These are phyloP conservation scores for Taxillus chinensis DNA, from an alignment of 164 flowering plant species.

Conservation along the genomic window DNA sequence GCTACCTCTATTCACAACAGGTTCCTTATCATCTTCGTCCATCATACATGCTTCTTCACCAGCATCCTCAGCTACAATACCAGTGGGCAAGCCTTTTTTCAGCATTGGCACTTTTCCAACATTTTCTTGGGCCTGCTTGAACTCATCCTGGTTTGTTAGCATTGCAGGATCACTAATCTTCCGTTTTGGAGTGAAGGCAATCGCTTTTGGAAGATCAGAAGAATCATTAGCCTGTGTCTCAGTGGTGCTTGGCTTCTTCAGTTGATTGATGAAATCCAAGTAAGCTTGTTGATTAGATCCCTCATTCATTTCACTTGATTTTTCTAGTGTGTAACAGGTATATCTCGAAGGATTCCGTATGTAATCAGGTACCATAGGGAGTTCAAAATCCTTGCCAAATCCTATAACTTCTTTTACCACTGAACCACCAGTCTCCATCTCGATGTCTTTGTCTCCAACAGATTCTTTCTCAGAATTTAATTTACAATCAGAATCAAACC, in stretches of 20 bases:
- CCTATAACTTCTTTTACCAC: constrained; percentile 11
- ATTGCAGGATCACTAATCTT: constrained; percentile 21
- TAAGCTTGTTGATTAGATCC: constrained; percentile 51
- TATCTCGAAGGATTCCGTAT: constrained; percentile 66
- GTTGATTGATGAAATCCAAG: constrained; percentile 39
- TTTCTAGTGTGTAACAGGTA: constrained; percentile 58
- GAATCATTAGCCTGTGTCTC: constrained; percentile 21
- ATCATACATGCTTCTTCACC: constrained; percentile 55
- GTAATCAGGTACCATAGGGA: constrained; percentile 59
- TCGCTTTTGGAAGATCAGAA: constrained; percentile 34
- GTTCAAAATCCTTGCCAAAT: constrained; percentile 12
- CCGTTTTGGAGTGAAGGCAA: constrained; percentile 57
- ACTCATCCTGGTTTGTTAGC: constrained; percentile 4
- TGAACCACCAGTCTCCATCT: constrained; percentile 10
- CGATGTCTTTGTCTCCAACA: constrained; percentile 13
- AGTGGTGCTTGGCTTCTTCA: constrained; percentile 18
- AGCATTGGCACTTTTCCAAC: constrained; percentile 14
- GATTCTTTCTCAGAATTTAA: constrained; percentile 12
- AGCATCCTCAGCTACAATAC: constrained; percentile 35
- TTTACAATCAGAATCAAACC: constrained; percentile 42
- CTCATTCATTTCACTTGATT: constrained; percentile 46
- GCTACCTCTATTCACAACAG: constrained; percentile 8
- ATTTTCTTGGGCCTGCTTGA: constrained; percentile 17
- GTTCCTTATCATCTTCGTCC: constrained; percentile 67
- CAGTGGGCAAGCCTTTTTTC: constrained; percentile 18